phyloP scores from a whole-genome alignment of 192 early-diverging fungal genomes.

The Lobosporangium transversale region DNA sequence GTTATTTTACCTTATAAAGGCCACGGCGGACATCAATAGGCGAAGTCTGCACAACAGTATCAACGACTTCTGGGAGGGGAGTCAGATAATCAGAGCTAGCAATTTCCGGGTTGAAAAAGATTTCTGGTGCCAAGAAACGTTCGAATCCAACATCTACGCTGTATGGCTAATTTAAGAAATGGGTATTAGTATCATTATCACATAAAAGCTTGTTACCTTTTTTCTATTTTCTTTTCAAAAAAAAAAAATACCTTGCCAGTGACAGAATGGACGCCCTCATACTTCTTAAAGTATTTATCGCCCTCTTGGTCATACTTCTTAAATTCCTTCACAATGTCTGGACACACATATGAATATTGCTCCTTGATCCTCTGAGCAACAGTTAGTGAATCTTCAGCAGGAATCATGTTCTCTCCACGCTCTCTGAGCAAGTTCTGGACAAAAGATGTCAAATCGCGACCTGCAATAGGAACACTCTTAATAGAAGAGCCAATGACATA shows the following conservation, averaged over 20 bases:
- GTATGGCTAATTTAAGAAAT: conserved; percentile 78
- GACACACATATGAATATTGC: conserved; percentile 95
- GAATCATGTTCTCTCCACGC: conserved; percentile 92
- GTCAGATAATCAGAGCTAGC: conserved; percentile 96
- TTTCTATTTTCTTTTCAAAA: neutral
- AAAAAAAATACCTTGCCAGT: conserved; percentile 86
- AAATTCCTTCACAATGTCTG: conserved; percentile 98
- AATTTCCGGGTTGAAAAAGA: conserved; percentile 99
- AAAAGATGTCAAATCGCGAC: conserved; percentile 96
- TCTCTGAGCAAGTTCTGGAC: conserved; percentile 98
- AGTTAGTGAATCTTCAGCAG: conserved; percentile 95
- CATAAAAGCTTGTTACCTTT: no score
- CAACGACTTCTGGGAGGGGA: conserved; percentile 95
- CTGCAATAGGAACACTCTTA: conserved; percentile 99
- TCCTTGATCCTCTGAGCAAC: conserved; percentile 97
- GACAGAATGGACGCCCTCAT: conserved; percentile 85
- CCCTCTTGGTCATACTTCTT: conserved; percentile 90
- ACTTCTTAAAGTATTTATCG: conserved; percentile 88
- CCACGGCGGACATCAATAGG: conserved; percentile 98
- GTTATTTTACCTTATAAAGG: conserved; percentile 89
- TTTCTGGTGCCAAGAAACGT: conserved; percentile 98
- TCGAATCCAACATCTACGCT: conserved; percentile 97
- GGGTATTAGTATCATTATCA: no score
- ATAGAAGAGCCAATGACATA: conserved; percentile 98
- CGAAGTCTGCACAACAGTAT: conserved; percentile 95